Evolutionary conservation across 345 rosid species (phyloP).

Genomic region (Iberis pinnata): DNA sequence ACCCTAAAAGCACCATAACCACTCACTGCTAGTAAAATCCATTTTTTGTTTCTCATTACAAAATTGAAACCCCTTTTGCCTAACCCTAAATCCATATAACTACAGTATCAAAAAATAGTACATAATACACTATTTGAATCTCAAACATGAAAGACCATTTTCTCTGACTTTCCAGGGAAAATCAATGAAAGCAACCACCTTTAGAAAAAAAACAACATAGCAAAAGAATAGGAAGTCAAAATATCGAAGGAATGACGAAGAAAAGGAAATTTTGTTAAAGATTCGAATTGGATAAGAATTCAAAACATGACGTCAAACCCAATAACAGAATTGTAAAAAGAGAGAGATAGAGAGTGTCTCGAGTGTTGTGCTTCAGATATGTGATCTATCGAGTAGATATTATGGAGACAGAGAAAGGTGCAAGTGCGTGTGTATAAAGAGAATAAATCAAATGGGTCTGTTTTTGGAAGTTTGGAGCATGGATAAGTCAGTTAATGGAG

Average conservation of each 20-base stretch:
- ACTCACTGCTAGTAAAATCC: conserved; percentile 44
- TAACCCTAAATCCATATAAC: conserved; percentile 47
- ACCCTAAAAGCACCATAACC: conserved; percentile 53
- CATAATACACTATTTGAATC: neutral
- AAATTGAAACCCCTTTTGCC: conserved; percentile 42
- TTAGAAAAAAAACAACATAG: conserved; percentile 22
- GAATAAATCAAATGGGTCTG: neutral
- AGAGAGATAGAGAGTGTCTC: neutral
- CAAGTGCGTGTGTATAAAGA: conserved; percentile 10
- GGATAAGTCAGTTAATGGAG: conserved; percentile 2
- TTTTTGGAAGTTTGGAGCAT: conserved; percentile 22
- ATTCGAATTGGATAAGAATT: conserved; percentile 29
- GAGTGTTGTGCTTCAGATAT: neutral
- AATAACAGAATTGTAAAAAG: conserved; percentile 17
- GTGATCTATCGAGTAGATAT: conserved; percentile 14
- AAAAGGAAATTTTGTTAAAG: neutral
- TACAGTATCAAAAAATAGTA: neutral
- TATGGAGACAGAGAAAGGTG: conserved; percentile 21
- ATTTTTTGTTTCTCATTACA: conserved; percentile 42
- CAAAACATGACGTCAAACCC: conserved; percentile 23
- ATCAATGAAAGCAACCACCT: neutral
- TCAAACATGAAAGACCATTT: neutral
- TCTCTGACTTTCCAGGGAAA: conserved; percentile 19
- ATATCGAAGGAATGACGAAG: neutral
- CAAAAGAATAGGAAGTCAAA: conserved; percentile 6